Conservation (phyloP, 805 yeast genomes). For the Lipomyces spencermartinsiae region DNA sequence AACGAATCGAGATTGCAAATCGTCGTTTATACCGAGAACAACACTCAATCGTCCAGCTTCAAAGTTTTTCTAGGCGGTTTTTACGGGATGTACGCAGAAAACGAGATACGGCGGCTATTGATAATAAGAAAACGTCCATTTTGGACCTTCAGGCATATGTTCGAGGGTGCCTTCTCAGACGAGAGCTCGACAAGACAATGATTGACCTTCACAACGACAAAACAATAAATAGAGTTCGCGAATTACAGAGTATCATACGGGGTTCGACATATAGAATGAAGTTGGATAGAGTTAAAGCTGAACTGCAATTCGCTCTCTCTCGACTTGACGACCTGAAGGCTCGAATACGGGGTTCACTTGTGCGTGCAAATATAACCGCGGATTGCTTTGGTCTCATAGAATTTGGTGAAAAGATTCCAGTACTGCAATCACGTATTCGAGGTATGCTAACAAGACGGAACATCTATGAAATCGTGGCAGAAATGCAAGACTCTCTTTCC, state of each 20-base stretch:
- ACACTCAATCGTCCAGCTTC: conserved; percentile 43
- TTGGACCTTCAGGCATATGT: conserved; percentile 45
- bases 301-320: conserved; percentile 13
- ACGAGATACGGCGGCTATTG: conserved; percentile 44
- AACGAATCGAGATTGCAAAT: conserved; percentile 12
- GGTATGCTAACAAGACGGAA: conserved; percentile 24
- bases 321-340: conserved; percentile 25
- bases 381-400: conserved; percentile 15
- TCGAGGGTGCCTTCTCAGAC: conserved; percentile 47
- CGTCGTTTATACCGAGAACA: conserved; percentile 16
- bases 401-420: conserved; percentile 7
- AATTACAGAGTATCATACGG: conserved; percentile 52
- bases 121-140: conserved; percentile 43
- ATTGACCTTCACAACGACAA: conserved; percentile 8
- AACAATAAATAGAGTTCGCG: conserved; percentile 35
- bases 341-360: conserved; percentile 31
- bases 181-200: conserved; percentile 25
- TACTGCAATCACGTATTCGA: conserved; percentile 34
- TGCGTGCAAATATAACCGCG: conserved; percentile 18
- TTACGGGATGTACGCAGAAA: conserved; percentile 43
- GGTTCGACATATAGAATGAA: conserved; percentile 26
- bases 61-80: conserved; percentile 48
- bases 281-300: background rate
- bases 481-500: conserved; percentile 27
- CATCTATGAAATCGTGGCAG: background rate